phyloP scores from a whole-genome alignment of 1,139 yeast genomes.

The Meyerozyma athensensis region DNA sequence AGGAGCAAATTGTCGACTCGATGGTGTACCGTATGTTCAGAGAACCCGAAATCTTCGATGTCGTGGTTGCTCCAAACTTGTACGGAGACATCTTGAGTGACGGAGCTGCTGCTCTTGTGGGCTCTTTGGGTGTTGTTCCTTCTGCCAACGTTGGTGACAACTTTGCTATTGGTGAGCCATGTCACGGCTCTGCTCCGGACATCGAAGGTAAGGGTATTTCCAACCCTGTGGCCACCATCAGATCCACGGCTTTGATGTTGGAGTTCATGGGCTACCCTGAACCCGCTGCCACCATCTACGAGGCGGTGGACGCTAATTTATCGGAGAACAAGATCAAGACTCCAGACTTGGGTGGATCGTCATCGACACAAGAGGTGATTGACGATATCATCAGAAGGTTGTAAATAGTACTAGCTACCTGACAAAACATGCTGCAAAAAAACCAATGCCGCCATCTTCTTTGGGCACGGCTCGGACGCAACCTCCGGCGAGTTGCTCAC shows the following conservation, averaged over 20 bases:
- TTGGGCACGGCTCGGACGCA: slow-evolving; percentile 83
- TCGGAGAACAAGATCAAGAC: slow-evolving; percentile 76
- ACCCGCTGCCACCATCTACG: slow-evolving; percentile 88
- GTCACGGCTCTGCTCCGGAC: slow-evolving; percentile 99
- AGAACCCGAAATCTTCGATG: slow-evolving; percentile 95
- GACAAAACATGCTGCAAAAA: slow-evolving; percentile 84
- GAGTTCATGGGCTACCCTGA: slow-evolving; percentile 90
- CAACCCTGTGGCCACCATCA: slow-evolving; percentile 95
- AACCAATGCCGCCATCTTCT: slow-evolving; percentile 95
- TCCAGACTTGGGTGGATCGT: slow-evolving; percentile 91
- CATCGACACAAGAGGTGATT: slow-evolving; percentile 81
- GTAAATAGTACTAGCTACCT: slow-evolving; percentile 16
- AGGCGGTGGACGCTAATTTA: slow-evolving; percentile 92
- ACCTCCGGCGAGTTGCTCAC: slow-evolving; percentile 64
- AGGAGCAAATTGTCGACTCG: slow-evolving; percentile 97
- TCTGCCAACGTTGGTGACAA: slow-evolving; percentile 95
- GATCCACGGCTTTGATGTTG: slow-evolving; percentile 95
- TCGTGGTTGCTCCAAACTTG: slow-evolving; percentile 96
- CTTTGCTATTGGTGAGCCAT: slow-evolving; percentile 98
- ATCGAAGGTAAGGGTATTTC: slow-evolving; percentile 93
- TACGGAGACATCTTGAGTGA: slow-evolving; percentile 96
- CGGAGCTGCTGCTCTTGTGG: slow-evolving; percentile 98
- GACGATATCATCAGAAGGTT: slow-evolving; percentile 65
- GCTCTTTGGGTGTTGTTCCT: slow-evolving; percentile 97
- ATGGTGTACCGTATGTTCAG: slow-evolving; percentile 99